Base-by-base conservation (phyloP, 2,329 filamentous ascomycete species). In the Trichoderma gracile region DNA sequence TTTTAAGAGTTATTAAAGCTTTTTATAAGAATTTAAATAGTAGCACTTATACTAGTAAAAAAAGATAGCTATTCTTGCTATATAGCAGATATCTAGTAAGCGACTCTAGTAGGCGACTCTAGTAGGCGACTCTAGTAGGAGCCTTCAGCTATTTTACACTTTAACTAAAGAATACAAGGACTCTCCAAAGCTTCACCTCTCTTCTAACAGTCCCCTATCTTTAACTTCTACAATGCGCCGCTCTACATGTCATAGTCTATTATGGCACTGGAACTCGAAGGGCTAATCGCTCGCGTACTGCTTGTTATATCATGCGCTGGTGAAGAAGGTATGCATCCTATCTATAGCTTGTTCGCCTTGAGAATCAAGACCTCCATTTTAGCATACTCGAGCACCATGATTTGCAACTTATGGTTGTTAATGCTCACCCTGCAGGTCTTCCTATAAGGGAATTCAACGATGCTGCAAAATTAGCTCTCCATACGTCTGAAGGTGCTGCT, bases 211-310 rank as follows among this genome's bases (percentile, higher is more conserved):
- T 27, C 4, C 25, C 25, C 25, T 27, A 5, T 27, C 25, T 5
- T 27, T 27, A 27, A 27, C 21, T 9, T 59, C 55, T 68, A 71
- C 56, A 62, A 77, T 77, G 75, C 71, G 25, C 62, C 63, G 33
- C 63, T 55, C 42, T 53, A 47, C 56, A 46, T 58, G 15, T 52
- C 27, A 50, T 49, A 68, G 30, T 25, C 47, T 63, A 68, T 52
- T 58, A 78, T 78, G 77, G 72, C 73, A 63, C 74, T 73, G 65
- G 76, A 78, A 68, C 75, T 78, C 27, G 77, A 78, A 70, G 74
- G 74, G 67, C 69, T 78, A 67, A 76, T 78, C 65, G 74, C 72
- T 53, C 71, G 71, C 63, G 69, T 78, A 52, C 68, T 78, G 66
- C 72, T 76, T 55, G 67, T 77, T 40, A 74, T 78, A 47, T 73